Percentiles rank a stretch among this genome's conserved stretches.
These are phyloP conservation scores for Ceratorhiza oryzae-sativae DNA, from an alignment of 1,284 basidiomycete genomes.

Conservation along the genomic window DNA sequence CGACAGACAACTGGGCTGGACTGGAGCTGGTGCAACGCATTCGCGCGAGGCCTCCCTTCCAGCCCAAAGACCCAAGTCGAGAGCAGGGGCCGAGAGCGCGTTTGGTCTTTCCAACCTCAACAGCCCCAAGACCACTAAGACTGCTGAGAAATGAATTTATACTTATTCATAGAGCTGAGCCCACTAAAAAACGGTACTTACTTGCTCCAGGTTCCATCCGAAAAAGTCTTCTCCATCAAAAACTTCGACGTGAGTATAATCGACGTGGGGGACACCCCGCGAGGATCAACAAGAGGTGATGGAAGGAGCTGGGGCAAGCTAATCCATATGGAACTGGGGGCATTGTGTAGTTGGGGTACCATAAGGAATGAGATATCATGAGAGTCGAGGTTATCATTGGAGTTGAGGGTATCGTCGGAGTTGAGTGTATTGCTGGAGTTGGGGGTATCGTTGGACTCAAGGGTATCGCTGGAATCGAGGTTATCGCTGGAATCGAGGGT, in stretches of 20 bases:
- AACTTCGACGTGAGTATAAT: too few species aligned
- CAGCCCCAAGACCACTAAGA: conserved; percentile 74
- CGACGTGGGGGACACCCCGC: too few species aligned
- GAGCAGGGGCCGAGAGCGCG: conserved; percentile 75
- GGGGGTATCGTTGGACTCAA: conserved; percentile 6
- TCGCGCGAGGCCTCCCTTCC: conserved; percentile 51
- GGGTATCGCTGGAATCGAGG: too few species aligned
- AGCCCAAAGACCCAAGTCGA: conserved; percentile 85
- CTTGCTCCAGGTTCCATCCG: conserved; percentile 91
- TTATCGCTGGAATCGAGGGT: too few species aligned
- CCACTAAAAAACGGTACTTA: conserved; percentile 31
- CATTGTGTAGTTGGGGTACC: too few species aligned
- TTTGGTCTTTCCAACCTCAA: conserved; percentile 81
- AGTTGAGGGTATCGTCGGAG: conserved; percentile 7
- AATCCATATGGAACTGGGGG: too few species aligned
- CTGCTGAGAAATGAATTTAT: background rate
- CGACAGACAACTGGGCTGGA: background rate
- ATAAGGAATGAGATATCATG: background rate
- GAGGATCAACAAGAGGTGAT: too few species aligned
- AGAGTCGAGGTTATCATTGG: background rate
- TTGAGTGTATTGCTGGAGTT: conserved; percentile 1
- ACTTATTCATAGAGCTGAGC: background rate
- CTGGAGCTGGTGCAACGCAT: background rate
- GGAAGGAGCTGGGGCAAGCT: too few species aligned
- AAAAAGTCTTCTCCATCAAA: conserved; percentile 57